Conservation (phyloP, 148 eudicot genomes). For the Camellia lanceoleosa region DNA sequence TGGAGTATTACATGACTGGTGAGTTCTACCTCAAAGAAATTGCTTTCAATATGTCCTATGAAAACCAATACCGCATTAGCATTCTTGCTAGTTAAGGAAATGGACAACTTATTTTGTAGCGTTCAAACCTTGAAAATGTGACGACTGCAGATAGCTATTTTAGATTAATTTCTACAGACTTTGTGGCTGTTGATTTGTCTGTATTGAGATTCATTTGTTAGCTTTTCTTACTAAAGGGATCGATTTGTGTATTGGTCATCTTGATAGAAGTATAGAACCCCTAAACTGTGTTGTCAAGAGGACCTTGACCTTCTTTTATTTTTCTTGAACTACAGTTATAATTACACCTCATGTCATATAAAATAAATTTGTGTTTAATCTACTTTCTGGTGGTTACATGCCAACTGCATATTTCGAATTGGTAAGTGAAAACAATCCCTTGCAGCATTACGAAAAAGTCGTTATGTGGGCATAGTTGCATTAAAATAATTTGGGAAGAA, state of each 20-base stretch:
- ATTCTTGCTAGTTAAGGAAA: not conserved
- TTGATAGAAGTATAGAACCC: not conserved
- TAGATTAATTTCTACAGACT: not conserved
- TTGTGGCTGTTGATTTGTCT: not conserved
- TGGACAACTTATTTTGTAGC: not conserved
- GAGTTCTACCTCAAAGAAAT: slow-evolving; percentile 17
- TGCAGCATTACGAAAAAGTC: not conserved
- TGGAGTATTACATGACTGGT: slow-evolving; percentile 94
- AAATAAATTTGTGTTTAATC: not conserved
- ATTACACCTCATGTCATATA: not conserved
- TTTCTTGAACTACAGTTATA: not conserved
- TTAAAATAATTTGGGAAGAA: no score
- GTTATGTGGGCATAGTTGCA: no score
- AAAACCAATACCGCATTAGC: not conserved
- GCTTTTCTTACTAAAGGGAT: not conserved
- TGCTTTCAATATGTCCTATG: not conserved
- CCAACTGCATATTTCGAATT: not conserved
- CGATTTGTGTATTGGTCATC: not conserved
- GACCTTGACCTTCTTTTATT: not conserved
- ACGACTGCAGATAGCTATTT: not conserved
- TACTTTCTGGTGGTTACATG: not conserved
- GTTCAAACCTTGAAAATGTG: not conserved
- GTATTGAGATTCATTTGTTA: not conserved
- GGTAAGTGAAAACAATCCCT: not conserved
- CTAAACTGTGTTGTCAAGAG: not conserved